These are phyloP conservation scores for Saturnispora besseyi DNA, from an alignment of 805 yeast species.

Conservation along the genomic window DNA sequence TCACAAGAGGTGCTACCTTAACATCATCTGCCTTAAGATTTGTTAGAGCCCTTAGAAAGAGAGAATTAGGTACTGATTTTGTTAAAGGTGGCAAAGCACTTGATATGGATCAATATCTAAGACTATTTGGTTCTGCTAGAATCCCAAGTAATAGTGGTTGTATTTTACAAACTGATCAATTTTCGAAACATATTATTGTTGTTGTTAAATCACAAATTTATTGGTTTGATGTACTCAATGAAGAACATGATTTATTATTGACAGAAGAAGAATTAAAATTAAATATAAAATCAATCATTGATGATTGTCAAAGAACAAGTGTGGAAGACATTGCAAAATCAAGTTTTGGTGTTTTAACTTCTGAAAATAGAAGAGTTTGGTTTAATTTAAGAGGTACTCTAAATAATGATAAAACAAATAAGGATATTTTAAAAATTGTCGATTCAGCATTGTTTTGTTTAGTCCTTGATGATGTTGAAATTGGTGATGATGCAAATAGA, in stretches of 20 bases:
- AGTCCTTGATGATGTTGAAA: slow-evolving; percentile 71
- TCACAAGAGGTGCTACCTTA: slow-evolving; percentile 72
- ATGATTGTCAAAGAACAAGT: slow-evolving; percentile 53
- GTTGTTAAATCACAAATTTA: slow-evolving; percentile 81
- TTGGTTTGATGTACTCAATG: slow-evolving; percentile 89
- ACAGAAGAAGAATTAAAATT: slow-evolving; percentile 66
- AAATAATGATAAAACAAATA: slow-evolving; percentile 40
- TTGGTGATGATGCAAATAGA: slow-evolving; percentile 50
- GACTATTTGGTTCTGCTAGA: slow-evolving; percentile 79
- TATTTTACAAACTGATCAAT: slow-evolving; percentile 69
- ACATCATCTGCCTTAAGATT: slow-evolving; percentile 72
- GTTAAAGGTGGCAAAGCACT: slow-evolving; percentile 53
- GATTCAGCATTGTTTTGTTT: slow-evolving; percentile 78
- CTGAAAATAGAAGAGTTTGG: slow-evolving; percentile 87
- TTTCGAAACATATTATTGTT: slow-evolving; percentile 74
- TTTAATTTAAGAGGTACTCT: slow-evolving; percentile 57
- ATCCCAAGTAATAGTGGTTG: slow-evolving; percentile 80
- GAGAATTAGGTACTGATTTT: slow-evolving; percentile 63
- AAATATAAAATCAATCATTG: slow-evolving; percentile 66
- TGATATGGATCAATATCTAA: slow-evolving; percentile 88
- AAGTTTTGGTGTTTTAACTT: slow-evolving; percentile 82
- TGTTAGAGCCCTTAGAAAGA: slow-evolving; percentile 66
- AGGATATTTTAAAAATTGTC: slow-evolving; percentile 61
- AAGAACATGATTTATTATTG: slow-evolving; percentile 58
- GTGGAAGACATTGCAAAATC: slow-evolving; percentile 57